These are phyloP conservation scores for Vinca major DNA, from an alignment of 305 asterid genomes.

Conservation along the genomic window DNA sequence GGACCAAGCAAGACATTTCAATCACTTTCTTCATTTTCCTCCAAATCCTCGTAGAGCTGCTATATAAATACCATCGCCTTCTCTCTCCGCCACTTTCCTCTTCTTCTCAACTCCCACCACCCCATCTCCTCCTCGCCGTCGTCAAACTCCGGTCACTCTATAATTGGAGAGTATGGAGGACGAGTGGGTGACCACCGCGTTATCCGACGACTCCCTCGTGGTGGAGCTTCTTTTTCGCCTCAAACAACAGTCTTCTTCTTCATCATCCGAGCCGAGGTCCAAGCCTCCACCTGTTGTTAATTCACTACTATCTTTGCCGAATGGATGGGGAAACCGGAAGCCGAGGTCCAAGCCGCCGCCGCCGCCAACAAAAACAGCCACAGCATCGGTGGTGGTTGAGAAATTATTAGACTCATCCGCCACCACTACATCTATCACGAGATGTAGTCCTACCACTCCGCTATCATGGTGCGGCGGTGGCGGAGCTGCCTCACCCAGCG, in stretches of 20 bases:
- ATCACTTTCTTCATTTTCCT: neutral
- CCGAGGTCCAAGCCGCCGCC: constrained; percentile 25
- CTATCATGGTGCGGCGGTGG: constrained; percentile 39
- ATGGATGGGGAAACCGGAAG: constrained; percentile 31
- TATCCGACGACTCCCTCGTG: constrained; percentile 29
- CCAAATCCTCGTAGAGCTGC: neutral
- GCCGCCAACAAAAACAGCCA: constrained; percentile 15
- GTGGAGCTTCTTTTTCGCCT: constrained; percentile 30
- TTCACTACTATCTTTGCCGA: constrained; percentile 9
- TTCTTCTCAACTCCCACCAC: neutral
- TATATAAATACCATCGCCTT: neutral
- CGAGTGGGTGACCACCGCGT: constrained; percentile 34
- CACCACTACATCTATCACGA: constrained; percentile 17
- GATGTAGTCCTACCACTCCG: constrained; percentile 41
- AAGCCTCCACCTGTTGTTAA: neutral
- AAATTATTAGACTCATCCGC: neutral
- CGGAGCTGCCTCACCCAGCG: constrained; percentile 34
- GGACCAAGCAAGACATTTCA: neutral
- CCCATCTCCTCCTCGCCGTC: neutral
- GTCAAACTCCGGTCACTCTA: neutral
- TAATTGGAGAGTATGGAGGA: constrained; percentile 15
- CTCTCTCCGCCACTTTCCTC: constrained; percentile 17
- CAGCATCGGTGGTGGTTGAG: too few species aligned
- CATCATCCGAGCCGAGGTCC: constrained; percentile 10
- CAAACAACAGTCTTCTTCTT: neutral